A percentile compares a stretch with the other conserved stretches of the same genome.
These are phyloP conservation scores for Avena eriantha DNA, from an alignment of 176 grass and related monocot genomes.

Conservation along the genomic window DNA sequence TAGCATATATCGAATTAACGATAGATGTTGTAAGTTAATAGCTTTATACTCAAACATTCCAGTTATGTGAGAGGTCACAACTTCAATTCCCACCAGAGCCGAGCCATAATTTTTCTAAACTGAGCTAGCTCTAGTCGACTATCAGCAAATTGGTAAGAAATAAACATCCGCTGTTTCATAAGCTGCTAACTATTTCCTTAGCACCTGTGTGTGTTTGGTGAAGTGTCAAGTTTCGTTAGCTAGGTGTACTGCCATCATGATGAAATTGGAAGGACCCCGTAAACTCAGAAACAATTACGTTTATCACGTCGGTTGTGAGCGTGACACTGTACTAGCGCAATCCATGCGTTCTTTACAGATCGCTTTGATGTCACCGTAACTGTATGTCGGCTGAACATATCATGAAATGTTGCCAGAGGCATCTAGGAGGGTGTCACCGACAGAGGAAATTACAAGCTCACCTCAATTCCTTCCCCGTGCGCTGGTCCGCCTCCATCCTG, in stretches of 20 bases:
- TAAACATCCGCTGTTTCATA: constrained; percentile 1
- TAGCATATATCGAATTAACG: not conserved
- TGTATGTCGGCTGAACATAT: not conserved
- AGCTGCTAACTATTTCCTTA: not conserved
- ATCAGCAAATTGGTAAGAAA: not conserved
- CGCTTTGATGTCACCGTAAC: not conserved
- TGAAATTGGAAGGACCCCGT: not conserved
- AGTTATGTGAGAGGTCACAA: not conserved
- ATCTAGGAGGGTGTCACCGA: not conserved
- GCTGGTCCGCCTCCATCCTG: not conserved
- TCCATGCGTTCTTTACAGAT: not conserved
- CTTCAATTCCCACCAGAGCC: not conserved
- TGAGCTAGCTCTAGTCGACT: not conserved
- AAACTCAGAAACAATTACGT: not conserved
- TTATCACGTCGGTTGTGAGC: not conserved
- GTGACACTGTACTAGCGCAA: not conserved
- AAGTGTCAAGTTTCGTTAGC: not conserved
- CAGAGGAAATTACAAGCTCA: constrained; percentile 10
- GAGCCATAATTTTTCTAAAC: not conserved
- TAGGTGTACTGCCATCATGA: not conserved
- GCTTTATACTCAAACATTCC: not conserved
- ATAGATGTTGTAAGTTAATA: not conserved
- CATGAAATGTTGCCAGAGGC: not conserved
- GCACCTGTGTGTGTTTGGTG: not conserved
- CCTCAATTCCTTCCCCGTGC: constrained; percentile 37